Evolutionary conservation across 768 basidiomycete species (phyloP).

Genomic region (Fomitopsis pulvina): DNA sequence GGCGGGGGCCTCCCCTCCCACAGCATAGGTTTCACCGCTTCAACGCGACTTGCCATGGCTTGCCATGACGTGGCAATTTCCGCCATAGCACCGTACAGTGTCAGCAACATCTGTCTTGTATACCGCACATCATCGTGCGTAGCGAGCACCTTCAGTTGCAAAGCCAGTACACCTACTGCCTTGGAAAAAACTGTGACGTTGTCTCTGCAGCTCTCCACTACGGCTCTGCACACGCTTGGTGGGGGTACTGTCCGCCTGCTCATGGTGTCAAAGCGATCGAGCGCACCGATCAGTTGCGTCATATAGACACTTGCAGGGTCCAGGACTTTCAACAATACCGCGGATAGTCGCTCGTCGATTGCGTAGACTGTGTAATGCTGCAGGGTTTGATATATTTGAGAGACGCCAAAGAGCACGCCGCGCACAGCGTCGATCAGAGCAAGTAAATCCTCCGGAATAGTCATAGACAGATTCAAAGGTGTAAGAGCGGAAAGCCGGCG

Average conservation of each 20-base stretch:
- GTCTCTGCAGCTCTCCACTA: slow-evolving; percentile 81
- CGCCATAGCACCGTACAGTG: slow-evolving; percentile 83
- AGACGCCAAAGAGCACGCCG: slow-evolving; percentile 85
- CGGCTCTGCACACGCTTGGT: slow-evolving; percentile 61
- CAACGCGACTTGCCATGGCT: slow-evolving; percentile 62
- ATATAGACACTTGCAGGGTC: slow-evolving; percentile 81
- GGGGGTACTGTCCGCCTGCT: slow-evolving; percentile 66
- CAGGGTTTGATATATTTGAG: slow-evolving; percentile 85
- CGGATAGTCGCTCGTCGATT: slow-evolving; percentile 75
- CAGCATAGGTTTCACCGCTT: slow-evolving; percentile 61
- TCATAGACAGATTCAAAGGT: slow-evolving; percentile 47
- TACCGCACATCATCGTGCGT: slow-evolving; percentile 80
- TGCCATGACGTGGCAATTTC: slow-evolving; percentile 88
- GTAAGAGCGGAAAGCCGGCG: slow-evolving; percentile 81
- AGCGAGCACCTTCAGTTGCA: slow-evolving; percentile 76
- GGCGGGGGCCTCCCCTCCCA: slow-evolving; percentile 35
- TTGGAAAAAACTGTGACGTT: slow-evolving; percentile 80
- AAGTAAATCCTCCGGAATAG: slow-evolving; percentile 64
- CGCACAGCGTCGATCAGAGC: slow-evolving; percentile 82
- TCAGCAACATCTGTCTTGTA: slow-evolving; percentile 77
- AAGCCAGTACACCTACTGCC: slow-evolving; percentile 73
- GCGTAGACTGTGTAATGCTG: slow-evolving; percentile 83
- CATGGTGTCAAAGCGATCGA: slow-evolving; percentile 87
- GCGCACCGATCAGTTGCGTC: slow-evolving; percentile 74
- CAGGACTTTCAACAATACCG: slow-evolving; percentile 76